A percentile compares a stretch with the other conserved stretches of the same genome.
These are phyloP conservation scores for Marasmius tenuissimus DNA, from an alignment of 1,284 basidiomycete species.

Conservation along the genomic window DNA sequence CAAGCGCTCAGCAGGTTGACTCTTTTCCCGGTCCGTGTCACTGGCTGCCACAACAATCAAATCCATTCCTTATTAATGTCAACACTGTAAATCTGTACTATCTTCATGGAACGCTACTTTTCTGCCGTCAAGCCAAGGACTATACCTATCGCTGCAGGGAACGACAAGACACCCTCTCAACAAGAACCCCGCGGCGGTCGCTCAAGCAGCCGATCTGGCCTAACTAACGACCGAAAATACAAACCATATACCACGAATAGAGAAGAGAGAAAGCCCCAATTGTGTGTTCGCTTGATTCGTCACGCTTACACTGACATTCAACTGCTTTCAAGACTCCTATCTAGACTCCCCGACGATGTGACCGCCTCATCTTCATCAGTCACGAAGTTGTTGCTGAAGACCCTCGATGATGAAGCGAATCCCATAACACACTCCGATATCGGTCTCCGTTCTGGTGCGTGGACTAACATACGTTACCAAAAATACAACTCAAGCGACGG, in stretches of 20 bases:
- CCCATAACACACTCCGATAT: slow-evolving; percentile 74
- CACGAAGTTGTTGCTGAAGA: slow-evolving; percentile 57
- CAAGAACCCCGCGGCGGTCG: neutral
- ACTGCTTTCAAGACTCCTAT: slow-evolving; percentile 3
- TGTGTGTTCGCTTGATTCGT: neutral
- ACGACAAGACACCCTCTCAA: slow-evolving; percentile 1
- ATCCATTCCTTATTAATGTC: neutral
- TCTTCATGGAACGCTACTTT: slow-evolving; percentile 1
- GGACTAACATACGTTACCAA: neutral
- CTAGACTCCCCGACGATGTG: slow-evolving; percentile 30
- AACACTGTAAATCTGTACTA: neutral
- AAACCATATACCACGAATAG: slow-evolving; percentile 9
- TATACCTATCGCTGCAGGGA: slow-evolving; percentile 2
- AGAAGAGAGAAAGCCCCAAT: slow-evolving; percentile 1
- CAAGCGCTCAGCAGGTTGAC: neutral
- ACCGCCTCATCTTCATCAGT: slow-evolving; percentile 44
- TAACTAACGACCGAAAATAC: slow-evolving; percentile 1
- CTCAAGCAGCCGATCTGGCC: neutral
- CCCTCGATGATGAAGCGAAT: slow-evolving; percentile 58
- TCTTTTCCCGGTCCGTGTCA: neutral
- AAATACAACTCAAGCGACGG: neutral
- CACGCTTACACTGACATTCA: neutral
- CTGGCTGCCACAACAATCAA: neutral
- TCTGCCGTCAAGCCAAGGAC: neutral
- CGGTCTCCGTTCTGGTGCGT: slow-evolving; percentile 54